These are phyloP conservation scores for Penicillium sp. DNA, from an alignment of 2,329 filamentous ascomycete species.

Conservation along the genomic window DNA sequence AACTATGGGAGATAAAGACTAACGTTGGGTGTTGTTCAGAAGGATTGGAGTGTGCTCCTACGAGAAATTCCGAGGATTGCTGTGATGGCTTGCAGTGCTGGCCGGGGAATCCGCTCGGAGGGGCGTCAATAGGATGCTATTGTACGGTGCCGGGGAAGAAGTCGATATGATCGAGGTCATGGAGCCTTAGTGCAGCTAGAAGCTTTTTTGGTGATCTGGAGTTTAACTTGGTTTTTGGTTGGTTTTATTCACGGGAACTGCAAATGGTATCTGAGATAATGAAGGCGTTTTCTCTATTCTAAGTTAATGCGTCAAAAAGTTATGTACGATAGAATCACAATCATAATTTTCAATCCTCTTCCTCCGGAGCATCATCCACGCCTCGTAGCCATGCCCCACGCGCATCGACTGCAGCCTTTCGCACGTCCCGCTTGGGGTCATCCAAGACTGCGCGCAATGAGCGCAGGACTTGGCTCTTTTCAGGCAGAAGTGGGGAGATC, in stretches of 20 bases:
- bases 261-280: not conserved
- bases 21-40: not conserved
- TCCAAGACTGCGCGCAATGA: constrained; percentile 53
- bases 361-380: constrained; percentile 55
- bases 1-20: not conserved
- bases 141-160: not conserved
- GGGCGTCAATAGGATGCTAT: not conserved
- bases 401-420: constrained; percentile 59
- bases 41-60: not conserved
- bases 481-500: constrained; percentile 50
- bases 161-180: not conserved
- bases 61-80: not conserved
- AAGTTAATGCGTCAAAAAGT: not conserved
- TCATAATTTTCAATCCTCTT: constrained; percentile 44
- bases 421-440: constrained; percentile 58
- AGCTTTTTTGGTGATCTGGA: not conserved
- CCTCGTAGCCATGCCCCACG: constrained; percentile 54
- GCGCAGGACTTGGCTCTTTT: constrained; percentile 54
- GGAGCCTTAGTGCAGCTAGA: not conserved
- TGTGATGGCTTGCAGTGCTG: not conserved
- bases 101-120: not conserved
- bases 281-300: not conserved
- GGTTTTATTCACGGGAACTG: not conserved
- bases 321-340: not conserved
- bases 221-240: not conserved